A percentile compares a stretch with the other conserved stretches of the same genome.
These are phyloP conservation scores for Nemania serpens DNA, from an alignment of 2,329 filamentous ascomycete species.

Conservation along the genomic window DNA sequence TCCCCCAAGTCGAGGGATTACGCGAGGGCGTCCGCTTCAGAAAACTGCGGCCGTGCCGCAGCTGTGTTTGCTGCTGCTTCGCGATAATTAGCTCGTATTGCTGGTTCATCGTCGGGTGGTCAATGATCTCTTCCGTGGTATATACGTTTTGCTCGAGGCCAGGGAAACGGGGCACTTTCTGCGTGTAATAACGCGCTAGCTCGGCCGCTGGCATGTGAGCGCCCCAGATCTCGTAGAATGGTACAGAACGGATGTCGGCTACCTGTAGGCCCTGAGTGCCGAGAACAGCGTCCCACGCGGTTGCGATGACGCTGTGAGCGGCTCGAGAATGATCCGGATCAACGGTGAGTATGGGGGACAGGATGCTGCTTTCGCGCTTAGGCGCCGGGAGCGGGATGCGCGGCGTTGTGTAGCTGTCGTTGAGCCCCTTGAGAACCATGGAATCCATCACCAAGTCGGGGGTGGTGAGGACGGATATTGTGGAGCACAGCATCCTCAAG, in stretches of 20 bases:
- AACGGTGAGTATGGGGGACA: slow-evolving; percentile 40
- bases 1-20: slow-evolving; percentile 31
- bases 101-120: slow-evolving; percentile 54
- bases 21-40: slow-evolving; percentile 29
- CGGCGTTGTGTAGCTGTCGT: slow-evolving; percentile 46
- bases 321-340: slow-evolving; percentile 47
- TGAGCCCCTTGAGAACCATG: slow-evolving; percentile 49
- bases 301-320: slow-evolving; percentile 49
- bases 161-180: slow-evolving; percentile 45
- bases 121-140: slow-evolving; percentile 54
- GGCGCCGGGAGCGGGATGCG: slow-evolving; percentile 48
- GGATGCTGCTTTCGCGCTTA: slow-evolving; percentile 31
- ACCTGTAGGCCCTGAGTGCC: slow-evolving; percentile 47
- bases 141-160: slow-evolving; percentile 45
- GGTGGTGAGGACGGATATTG: slow-evolving; percentile 52
- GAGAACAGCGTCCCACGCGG: slow-evolving; percentile 52
- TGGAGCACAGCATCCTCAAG: slow-evolving; percentile 51
- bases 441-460: slow-evolving; percentile 53
- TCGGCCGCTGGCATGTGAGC: slow-evolving; percentile 55
- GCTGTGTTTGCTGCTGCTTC: slow-evolving; percentile 32
- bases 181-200: slow-evolving; percentile 52
- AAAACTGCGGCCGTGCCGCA: slow-evolving; percentile 32
- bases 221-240: slow-evolving; percentile 58
- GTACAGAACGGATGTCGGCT: slow-evolving; percentile 50
- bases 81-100: slow-evolving; percentile 51